phyloP scores from a whole-genome alignment of 106 monocot species.

The Phalaenopsis equestris region DNA sequence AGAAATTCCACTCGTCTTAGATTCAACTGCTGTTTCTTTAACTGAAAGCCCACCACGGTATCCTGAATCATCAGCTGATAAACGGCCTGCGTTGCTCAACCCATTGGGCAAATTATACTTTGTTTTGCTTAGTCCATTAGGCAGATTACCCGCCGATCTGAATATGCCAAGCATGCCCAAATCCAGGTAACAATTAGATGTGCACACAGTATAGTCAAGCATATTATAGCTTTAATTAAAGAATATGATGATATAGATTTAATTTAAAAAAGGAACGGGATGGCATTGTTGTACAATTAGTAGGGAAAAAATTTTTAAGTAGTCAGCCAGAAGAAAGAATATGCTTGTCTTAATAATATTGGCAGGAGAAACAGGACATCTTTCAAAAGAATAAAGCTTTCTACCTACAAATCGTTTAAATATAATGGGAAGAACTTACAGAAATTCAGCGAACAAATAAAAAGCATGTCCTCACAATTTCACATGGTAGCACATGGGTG shows the following conservation, averaged over 20 bases:
- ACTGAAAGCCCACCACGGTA: not conserved
- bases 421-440: not conserved
- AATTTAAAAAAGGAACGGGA: not conserved
- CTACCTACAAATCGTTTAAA: not conserved
- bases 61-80: conserved; percentile 1
- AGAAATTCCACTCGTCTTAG: not conserved
- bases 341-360: not conserved
- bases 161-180: not conserved
- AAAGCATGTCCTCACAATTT: not conserved
- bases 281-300: not conserved
- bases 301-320: not conserved
- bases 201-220: not conserved
- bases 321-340: not conserved
- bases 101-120: not conserved
- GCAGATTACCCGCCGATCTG: not conserved
- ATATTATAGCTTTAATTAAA: not conserved
- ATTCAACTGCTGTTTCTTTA: conserved; percentile 1
- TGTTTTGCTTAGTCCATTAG: conserved; percentile 4
- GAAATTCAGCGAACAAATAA: not conserved
- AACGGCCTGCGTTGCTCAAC: not conserved
- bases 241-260: not conserved
- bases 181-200: not conserved
- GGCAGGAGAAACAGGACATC: not conserved
- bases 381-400: not conserved
- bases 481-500: not conserved